Conservation (phyloP, 352 stramenopile species). For the Phytophthora kernoviae region DNA sequence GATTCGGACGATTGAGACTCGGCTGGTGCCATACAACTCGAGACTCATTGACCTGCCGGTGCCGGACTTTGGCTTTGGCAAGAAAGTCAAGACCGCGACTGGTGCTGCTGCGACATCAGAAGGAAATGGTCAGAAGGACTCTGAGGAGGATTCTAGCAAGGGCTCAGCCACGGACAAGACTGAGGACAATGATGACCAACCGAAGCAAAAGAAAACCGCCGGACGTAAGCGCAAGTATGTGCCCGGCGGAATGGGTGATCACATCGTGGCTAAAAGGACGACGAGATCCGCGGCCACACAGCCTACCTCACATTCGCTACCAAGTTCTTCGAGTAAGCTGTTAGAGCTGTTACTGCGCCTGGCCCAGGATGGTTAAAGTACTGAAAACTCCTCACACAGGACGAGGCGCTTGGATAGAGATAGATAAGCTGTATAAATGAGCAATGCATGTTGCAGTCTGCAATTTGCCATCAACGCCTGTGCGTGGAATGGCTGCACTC, state of each 20-base stretch:
- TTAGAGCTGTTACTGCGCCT: background rate
- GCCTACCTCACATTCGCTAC: slow-evolving; percentile 87
- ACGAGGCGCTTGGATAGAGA: slow-evolving; percentile 24
- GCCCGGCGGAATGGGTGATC: slow-evolving; percentile 52
- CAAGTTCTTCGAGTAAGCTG: slow-evolving; percentile 72
- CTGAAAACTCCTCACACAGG: background rate
- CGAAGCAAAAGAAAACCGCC: slow-evolving; percentile 34
- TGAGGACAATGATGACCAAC: slow-evolving; percentile 29
- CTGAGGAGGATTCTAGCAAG: slow-evolving; percentile 2
- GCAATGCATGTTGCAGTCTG: slow-evolving; percentile 20
- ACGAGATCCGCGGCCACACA: slow-evolving; percentile 87
- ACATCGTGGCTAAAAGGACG: slow-evolving; percentile 85
- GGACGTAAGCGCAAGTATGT: slow-evolving; percentile 64
- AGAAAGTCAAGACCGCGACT: slow-evolving; percentile 27
- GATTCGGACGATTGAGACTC: slow-evolving; percentile 93
- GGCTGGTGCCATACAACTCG: slow-evolving; percentile 85
- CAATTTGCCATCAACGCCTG: background rate
- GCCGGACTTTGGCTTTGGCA: slow-evolving; percentile 70
- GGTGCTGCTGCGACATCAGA: slow-evolving; percentile 3
- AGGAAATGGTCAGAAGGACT: slow-evolving; percentile 4
- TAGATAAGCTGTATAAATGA: slow-evolving; percentile 32
- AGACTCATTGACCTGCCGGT: slow-evolving; percentile 70
- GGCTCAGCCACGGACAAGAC: slow-evolving; percentile 2
- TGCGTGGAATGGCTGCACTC: background rate
- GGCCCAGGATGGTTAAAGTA: background rate